A percentile compares a stretch with the other conserved stretches of the same genome.
Evolutionary conservation across 208 protist genomes (phyloP).

Genomic region (Trypanosoma congolense): DNA sequence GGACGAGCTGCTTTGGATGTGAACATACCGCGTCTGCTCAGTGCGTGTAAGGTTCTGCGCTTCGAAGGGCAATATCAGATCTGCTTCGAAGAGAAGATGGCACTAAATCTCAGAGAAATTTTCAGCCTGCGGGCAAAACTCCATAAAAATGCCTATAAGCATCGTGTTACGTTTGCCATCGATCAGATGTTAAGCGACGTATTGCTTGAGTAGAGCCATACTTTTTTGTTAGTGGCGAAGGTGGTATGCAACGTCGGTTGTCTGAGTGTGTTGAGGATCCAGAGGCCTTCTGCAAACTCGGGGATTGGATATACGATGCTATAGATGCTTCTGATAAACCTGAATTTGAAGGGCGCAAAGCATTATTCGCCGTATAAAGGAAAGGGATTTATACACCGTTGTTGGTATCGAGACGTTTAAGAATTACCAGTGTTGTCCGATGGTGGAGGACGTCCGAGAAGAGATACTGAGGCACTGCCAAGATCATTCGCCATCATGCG

Average conservation of each 20-base stretch:
- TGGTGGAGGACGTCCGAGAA: conserved; percentile 23
- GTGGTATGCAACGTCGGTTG: conserved; percentile 14
- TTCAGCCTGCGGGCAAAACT: conserved; percentile 80
- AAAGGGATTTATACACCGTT: conserved; percentile 68
- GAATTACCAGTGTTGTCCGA: conserved; percentile 7
- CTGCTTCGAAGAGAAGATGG: conserved; percentile 79
- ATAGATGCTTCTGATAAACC: conserved; percentile 46
- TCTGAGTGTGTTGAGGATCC: conserved; percentile 32
- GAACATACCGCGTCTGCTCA: conserved; percentile 37
- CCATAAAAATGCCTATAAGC: conserved; percentile 84
- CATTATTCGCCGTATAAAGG: conserved; percentile 59
- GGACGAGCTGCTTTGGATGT: conserved; percentile 35
- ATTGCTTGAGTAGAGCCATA: conserved; percentile 39
- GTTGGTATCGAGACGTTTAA: conserved; percentile 37
- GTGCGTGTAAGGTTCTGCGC: conserved; percentile 36
- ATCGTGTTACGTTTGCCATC: conserved; percentile 57
- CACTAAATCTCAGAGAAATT: conserved; percentile 74
- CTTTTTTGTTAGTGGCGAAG: conserved; percentile 20
- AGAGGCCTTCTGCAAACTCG: conserved; percentile 32
- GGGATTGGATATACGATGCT: conserved; percentile 40
- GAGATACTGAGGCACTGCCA: conserved; percentile 19
- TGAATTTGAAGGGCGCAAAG: conserved; percentile 35
- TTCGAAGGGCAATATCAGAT: conserved; percentile 56
- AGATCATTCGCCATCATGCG: too few relatives aligned
- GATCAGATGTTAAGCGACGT: conserved; percentile 78